phyloP scores from a whole-genome alignment of 768 basidiomycete species.

The Asterophora parasitica region DNA sequence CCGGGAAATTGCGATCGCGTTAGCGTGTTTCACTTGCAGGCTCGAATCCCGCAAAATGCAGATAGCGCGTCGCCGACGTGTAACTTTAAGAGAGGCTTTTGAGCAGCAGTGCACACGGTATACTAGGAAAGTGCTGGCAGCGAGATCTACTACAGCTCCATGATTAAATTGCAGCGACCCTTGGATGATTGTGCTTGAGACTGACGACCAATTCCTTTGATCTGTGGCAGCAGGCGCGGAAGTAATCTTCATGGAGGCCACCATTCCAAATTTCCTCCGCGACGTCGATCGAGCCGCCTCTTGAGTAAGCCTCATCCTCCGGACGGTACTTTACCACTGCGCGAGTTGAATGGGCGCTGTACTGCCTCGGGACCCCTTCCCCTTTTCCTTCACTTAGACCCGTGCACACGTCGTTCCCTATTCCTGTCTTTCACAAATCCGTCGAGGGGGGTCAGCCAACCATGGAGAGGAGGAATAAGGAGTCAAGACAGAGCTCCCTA shows the following conservation, averaged over 20 bases:
- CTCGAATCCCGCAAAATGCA: slow-evolving; percentile 5
- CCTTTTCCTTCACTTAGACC: slow-evolving; percentile 15
- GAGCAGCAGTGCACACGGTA: neutral
- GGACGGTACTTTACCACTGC: slow-evolving; percentile 19
- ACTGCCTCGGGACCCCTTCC: slow-evolving; percentile 16
- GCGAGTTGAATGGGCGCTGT: slow-evolving; percentile 24
- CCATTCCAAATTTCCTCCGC: slow-evolving; percentile 33
- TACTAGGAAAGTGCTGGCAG: neutral
- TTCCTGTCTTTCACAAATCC: slow-evolving; percentile 15
- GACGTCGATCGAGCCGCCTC: slow-evolving; percentile 29
- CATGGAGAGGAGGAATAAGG: slow-evolving; percentile 22
- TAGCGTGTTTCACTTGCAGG: slow-evolving; percentile 36
- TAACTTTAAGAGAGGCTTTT: neutral
- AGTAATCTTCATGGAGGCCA: slow-evolving; percentile 32
- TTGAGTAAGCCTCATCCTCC: slow-evolving; percentile 19
- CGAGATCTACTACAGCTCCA: neutral
- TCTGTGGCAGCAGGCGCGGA: slow-evolving; percentile 24
- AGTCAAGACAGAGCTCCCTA: slow-evolving; percentile 39
- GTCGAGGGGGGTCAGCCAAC: slow-evolving; percentile 12
- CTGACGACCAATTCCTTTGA: slow-evolving; percentile 14
- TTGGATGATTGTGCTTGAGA: slow-evolving; percentile 5
- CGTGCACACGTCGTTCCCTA: slow-evolving; percentile 16
- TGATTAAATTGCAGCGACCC: neutral
- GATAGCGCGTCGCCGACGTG: neutral
- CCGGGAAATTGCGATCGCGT: slow-evolving; percentile 25